Conservation (phyloP, 2,329 filamentous ascomycete genomes). For the Fusarium sp. region DNA sequence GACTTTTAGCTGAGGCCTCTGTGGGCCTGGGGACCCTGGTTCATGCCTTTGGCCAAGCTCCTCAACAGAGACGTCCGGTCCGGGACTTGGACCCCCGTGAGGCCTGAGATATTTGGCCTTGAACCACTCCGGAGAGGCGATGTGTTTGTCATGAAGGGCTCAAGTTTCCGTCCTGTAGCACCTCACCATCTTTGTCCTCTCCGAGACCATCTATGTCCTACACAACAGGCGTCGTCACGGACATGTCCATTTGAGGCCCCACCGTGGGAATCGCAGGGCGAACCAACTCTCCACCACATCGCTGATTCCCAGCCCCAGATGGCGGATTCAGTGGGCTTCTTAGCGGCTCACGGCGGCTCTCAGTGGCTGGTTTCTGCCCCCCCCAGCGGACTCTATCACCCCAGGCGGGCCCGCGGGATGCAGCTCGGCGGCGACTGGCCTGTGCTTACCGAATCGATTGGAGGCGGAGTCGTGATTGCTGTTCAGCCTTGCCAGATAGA, state of each 20-base stretch:
- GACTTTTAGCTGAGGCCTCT: neutral
- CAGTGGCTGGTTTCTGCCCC: slow-evolving; percentile 20
- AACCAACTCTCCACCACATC: slow-evolving; percentile 37
- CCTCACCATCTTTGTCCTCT: neutral
- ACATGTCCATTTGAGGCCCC: slow-evolving; percentile 25
- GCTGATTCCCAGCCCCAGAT: slow-evolving; percentile 23
- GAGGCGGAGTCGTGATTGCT: slow-evolving; percentile 23
- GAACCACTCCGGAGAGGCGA: neutral
- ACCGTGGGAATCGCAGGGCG: slow-evolving; percentile 34
- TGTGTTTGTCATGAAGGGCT: neutral
- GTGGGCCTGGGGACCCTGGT: neutral
- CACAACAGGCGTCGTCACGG: neutral
- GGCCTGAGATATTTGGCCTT: neutral
- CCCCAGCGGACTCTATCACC: slow-evolving; percentile 18
- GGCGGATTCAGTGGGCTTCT: slow-evolving; percentile 17
- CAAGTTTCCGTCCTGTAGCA: neutral
- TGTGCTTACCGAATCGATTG: slow-evolving; percentile 24
- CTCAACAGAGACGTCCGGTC: slow-evolving; percentile 11
- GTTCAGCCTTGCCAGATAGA: slow-evolving; percentile 39
- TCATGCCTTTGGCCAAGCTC: slow-evolving; percentile 2
- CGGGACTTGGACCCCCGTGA: neutral
- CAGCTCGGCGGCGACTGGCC: slow-evolving; percentile 27
- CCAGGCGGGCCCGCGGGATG: slow-evolving; percentile 24
- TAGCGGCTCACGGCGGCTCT: slow-evolving; percentile 4
- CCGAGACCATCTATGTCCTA: slow-evolving; percentile 3